Percentiles rank a stretch among this genome's conserved stretches.
These are phyloP conservation scores for Anthracocystis panici-leucophaei DNA, from an alignment of 1,284 basidiomycete genomes.

Conservation along the genomic window DNA sequence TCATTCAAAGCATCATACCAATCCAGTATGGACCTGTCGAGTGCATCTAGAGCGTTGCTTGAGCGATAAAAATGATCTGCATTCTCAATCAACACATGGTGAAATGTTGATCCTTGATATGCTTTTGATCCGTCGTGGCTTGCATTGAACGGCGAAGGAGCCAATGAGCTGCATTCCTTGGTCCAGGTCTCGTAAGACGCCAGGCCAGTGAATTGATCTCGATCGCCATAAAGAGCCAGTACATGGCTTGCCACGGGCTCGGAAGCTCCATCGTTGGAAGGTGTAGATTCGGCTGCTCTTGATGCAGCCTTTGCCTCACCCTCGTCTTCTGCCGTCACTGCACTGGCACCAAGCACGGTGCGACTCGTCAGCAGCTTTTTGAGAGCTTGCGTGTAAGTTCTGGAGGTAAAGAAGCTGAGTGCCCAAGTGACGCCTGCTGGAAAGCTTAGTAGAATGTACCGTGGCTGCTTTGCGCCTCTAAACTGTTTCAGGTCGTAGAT, in stretches of 20 bases:
- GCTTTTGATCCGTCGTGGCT: neutral
- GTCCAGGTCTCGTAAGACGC: constrained; percentile 40
- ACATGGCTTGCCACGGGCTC: constrained; percentile 35
- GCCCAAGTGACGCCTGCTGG: constrained; percentile 54
- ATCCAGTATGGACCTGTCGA: constrained; percentile 29
- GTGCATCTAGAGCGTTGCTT: constrained; percentile 11
- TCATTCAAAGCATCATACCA: constrained; percentile 36
- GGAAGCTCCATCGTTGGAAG: constrained; percentile 22
- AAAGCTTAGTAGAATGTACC: constrained; percentile 51
- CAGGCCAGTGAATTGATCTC: constrained; percentile 47
- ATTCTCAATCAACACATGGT: constrained; percentile 28
- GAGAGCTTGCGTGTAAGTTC: constrained; percentile 26
- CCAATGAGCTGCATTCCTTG: constrained; percentile 15
- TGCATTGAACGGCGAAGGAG: constrained; percentile 7
- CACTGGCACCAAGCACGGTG: neutral
- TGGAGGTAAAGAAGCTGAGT: constrained; percentile 40
- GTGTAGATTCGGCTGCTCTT: constrained; percentile 18
- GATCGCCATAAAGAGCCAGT: constrained; percentile 39
- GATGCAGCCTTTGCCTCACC: constrained; percentile 21
- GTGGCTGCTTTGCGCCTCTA: constrained; percentile 22
- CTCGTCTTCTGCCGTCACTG: constrained; percentile 7
- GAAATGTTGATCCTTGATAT: constrained; percentile 29
- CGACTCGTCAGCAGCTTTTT: constrained; percentile 25
- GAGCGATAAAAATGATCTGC: constrained; percentile 52
- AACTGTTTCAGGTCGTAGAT: constrained; percentile 37